These are phyloP conservation scores for Chytriomyces hyalinus DNA, from an alignment of 192 early-diverging fungal species.

Conservation along the genomic window DNA sequence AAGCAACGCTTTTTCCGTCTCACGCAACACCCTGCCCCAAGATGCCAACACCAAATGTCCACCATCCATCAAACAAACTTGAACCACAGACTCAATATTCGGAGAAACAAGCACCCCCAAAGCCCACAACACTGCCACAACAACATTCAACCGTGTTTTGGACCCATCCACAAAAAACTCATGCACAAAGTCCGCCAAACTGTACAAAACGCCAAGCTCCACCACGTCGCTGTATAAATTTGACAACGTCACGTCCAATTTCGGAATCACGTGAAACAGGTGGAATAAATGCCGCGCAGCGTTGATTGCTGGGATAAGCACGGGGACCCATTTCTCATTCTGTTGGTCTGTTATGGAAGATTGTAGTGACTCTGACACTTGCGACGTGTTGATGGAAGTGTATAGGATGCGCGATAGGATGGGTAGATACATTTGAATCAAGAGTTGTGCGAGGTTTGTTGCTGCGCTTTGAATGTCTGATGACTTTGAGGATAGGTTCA, in stretches of 20 bases:
- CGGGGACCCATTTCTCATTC: slow-evolving; percentile 26
- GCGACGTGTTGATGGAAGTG: neutral
- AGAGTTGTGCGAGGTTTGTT: slow-evolving; percentile 1
- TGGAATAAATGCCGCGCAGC: neutral
- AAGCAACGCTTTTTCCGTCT: neutral
- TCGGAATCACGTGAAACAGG: neutral
- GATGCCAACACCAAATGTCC: neutral
- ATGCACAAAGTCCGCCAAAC: slow-evolving; percentile 9
- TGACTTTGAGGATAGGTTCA: neutral
- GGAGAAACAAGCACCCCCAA: neutral
- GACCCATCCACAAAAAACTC: slow-evolving; percentile 13
- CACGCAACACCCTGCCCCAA: neutral
- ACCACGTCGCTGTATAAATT: slow-evolving; percentile 1
- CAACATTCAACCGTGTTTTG: neutral
- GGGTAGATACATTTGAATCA: slow-evolving; percentile 21
- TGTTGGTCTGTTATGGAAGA: neutral
- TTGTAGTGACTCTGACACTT: neutral
- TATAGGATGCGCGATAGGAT: slow-evolving; percentile 17
- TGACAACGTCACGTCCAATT: neutral
- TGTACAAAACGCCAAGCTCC: slow-evolving; percentile 17
- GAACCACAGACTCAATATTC: neutral
- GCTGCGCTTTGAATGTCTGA: neutral
- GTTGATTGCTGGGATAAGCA: neutral
- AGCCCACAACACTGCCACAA: neutral
- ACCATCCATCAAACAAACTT: neutral